These are phyloP conservation scores for Candida caryicola DNA, from an alignment of 805 yeast species.

Conservation along the genomic window DNA sequence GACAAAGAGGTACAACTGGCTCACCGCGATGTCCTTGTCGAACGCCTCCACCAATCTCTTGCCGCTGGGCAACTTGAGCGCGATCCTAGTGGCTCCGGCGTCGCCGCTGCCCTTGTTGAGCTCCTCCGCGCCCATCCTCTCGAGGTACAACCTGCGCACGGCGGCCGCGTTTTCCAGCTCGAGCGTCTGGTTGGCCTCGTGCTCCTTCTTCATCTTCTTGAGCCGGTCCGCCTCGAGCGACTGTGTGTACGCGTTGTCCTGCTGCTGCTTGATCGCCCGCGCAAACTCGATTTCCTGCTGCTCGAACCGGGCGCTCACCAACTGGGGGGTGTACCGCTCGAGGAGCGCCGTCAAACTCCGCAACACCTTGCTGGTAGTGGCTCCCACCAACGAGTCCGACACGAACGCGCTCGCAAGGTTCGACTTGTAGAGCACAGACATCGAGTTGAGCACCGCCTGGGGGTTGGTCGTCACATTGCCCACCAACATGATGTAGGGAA, in stretches of 20 bases:
- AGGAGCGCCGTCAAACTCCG: slow-evolving; percentile 23
- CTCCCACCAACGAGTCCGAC: slow-evolving; percentile 16
- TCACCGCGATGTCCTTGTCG: slow-evolving; percentile 33
- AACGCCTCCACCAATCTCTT: slow-evolving; percentile 47
- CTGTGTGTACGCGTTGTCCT: slow-evolving; percentile 41
- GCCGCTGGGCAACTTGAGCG: slow-evolving; percentile 56
- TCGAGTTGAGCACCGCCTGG: slow-evolving; percentile 30
- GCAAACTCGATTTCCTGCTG: slow-evolving; percentile 41
- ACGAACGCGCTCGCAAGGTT: slow-evolving; percentile 20
- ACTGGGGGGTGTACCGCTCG: slow-evolving; percentile 36
- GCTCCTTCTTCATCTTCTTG: slow-evolving; percentile 47
- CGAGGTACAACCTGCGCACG: not conserved
- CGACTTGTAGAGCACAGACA: slow-evolving; percentile 37
- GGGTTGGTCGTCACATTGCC: slow-evolving; percentile 38
- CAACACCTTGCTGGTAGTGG: slow-evolving; percentile 23
- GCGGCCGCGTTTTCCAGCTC: not conserved
- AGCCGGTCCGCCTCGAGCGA: slow-evolving; percentile 49
- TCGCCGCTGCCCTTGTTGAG: not conserved
- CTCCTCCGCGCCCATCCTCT: not conserved
- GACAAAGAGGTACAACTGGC: slow-evolving; percentile 50
- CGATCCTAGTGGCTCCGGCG: slow-evolving; percentile 22
- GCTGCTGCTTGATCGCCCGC: slow-evolving; percentile 38
- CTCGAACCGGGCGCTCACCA: slow-evolving; percentile 35
- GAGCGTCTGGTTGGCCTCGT: slow-evolving; percentile 7
- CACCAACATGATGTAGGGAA: slow-evolving; percentile 38